These are phyloP conservation scores for Talaromyces sp. DNA, from an alignment of 2,329 filamentous ascomycete species.

Conservation along the genomic window DNA sequence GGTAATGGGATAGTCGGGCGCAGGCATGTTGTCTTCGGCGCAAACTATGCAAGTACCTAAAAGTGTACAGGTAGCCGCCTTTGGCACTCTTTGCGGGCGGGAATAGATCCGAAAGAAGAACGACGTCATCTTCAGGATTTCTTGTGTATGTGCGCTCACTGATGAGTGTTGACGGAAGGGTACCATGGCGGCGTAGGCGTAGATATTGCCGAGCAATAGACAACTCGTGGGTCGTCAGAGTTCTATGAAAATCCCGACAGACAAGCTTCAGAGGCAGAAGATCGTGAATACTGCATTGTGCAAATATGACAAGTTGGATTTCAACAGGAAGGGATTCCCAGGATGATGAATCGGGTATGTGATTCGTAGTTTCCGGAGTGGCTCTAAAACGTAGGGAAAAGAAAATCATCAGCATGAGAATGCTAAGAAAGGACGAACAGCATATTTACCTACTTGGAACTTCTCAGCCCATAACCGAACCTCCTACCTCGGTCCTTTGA, in stretches of 20 bases:
- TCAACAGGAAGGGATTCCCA: slow-evolving; percentile 40
- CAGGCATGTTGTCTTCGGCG: slow-evolving; percentile 35
- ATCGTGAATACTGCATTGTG: slow-evolving; percentile 34
- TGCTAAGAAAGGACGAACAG: neutral
- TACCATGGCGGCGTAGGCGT: slow-evolving; percentile 37
- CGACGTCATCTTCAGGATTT: slow-evolving; percentile 39
- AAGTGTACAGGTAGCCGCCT: slow-evolving; percentile 36
- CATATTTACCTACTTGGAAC: slow-evolving; percentile 14
- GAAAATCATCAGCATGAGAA: neutral
- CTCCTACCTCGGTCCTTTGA: slow-evolving; percentile 26
- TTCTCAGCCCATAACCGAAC: slow-evolving; percentile 22
- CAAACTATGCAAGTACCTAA: slow-evolving; percentile 35
- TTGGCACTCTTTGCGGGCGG: slow-evolving; percentile 32
- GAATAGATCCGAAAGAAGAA: slow-evolving; percentile 41
- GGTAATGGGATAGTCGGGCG: slow-evolving; percentile 35
- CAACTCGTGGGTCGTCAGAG: slow-evolving; percentile 35
- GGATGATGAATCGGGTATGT: slow-evolving; percentile 12
- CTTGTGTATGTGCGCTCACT: slow-evolving; percentile 33
- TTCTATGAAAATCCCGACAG: slow-evolving; percentile 32
- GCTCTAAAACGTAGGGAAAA: neutral
- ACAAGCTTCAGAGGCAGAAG: slow-evolving; percentile 34
- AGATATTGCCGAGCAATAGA: slow-evolving; percentile 39
- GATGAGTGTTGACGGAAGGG: slow-evolving; percentile 36
- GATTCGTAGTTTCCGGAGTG: neutral
- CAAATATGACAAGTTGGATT: slow-evolving; percentile 38